phyloP scores from a whole-genome alignment of 2,329 filamentous ascomycete species.

The Trichophyton schoenleinii region DNA sequence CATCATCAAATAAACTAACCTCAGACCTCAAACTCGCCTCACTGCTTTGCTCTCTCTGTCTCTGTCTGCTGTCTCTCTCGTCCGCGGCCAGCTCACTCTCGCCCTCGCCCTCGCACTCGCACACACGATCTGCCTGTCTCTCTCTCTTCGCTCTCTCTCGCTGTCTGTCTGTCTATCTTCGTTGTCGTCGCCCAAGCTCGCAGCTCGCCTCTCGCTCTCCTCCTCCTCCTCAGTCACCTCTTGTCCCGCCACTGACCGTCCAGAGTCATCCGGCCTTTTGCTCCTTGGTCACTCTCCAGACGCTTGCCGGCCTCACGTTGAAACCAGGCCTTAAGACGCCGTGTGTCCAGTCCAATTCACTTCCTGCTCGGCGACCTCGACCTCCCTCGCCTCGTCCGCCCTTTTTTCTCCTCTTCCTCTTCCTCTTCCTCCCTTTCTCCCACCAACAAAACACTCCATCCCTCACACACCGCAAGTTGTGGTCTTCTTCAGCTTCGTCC shows the following conservation, averaged over 20 bases:
- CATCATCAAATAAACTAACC: not conserved
- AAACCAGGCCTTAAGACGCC: not conserved
- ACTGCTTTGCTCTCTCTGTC: too few species aligned
- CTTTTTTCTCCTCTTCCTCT: not conserved
- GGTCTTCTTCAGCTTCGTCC: constrained; percentile 2
- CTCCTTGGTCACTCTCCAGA: not conserved
- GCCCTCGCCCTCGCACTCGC: not conserved
- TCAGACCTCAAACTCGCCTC: not conserved
- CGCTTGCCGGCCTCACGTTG: not conserved
- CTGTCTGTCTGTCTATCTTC: too few species aligned
- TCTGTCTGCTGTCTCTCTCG: not conserved
- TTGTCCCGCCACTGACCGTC: not conserved
- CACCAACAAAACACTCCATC: not conserved
- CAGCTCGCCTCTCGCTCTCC: not conserved
- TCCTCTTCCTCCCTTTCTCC: not conserved
- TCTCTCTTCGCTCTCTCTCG: not conserved
- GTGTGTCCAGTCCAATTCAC: not conserved
- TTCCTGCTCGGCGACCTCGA: not conserved
- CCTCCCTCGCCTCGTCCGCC: not conserved
- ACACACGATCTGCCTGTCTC: not conserved
- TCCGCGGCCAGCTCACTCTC: not conserved
- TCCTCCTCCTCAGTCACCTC: not conserved
- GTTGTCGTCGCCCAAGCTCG: not conserved
- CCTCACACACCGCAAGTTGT: not conserved
- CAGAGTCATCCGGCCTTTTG: too few species aligned